Evolutionary conservation across 495 filamentous ascomycete species (phyloP).

Genomic region (Parachaetomium inaequale): DNA sequence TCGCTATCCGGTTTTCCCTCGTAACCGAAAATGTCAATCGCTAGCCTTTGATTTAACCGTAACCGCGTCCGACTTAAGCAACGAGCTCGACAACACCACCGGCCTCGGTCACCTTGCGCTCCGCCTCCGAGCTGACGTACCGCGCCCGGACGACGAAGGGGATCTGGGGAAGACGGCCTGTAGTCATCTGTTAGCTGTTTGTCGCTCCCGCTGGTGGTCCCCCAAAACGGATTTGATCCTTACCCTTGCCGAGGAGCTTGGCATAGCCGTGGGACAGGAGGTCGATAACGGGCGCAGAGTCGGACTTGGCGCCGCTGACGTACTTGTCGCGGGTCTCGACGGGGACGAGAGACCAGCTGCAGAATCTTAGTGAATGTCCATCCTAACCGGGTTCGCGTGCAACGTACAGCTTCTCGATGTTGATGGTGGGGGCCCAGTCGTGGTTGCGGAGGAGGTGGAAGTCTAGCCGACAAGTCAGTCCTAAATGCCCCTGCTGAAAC

Average conservation of each 20-base stretch:
- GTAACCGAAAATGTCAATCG: conserved; percentile 37
- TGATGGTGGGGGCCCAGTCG: conserved; percentile 35
- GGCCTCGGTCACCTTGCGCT: conserved; percentile 37
- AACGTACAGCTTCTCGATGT: conserved; percentile 38
- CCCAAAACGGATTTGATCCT: conserved; percentile 5
- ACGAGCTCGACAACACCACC: conserved; percentile 38
- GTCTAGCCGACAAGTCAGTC: conserved; percentile 15
- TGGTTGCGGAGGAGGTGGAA: conserved; percentile 39
- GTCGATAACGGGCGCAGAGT: conserved; percentile 37
- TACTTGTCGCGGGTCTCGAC: conserved; percentile 35
- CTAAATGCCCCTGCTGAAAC: not conserved
- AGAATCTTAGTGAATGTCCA: not conserved
- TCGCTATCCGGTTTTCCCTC: conserved; percentile 30
- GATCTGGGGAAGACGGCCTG: conserved; percentile 37
- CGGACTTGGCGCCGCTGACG: conserved; percentile 32
- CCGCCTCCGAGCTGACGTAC: conserved; percentile 36
- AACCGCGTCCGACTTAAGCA: conserved; percentile 30
- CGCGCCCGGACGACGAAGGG: conserved; percentile 35
- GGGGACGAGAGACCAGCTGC: conserved; percentile 36
- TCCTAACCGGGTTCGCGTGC: not conserved
- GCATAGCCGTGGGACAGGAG: conserved; percentile 38
- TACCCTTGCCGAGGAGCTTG: conserved; percentile 40
- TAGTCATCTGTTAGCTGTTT: not conserved
- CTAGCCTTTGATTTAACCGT: conserved; percentile 32
- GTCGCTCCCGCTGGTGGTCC: not conserved